Percentiles rank a stretch among this genome's conserved stretches.
Evolutionary conservation across 192 early-diverging fungal genomes (phyloP).

Genomic region (Phycomyces blakesleeanus): DNA sequence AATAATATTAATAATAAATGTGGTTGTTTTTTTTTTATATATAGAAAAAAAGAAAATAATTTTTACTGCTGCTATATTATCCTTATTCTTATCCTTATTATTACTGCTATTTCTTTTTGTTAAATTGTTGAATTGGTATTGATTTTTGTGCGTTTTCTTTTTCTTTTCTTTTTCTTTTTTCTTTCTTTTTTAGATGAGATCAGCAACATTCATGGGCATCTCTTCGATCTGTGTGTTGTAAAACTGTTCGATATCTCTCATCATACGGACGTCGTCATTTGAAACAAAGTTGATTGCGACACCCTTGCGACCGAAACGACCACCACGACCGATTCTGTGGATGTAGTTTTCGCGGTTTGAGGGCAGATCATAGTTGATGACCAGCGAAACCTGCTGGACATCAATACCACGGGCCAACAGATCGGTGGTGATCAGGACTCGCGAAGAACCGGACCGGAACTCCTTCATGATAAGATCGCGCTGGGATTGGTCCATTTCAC

Average conservation of each 20-base stretch:
- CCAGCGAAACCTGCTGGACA: constrained; percentile 99
- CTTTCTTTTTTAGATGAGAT: constrained; percentile 70
- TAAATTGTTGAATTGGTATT: too few species aligned
- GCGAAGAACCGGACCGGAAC: constrained; percentile 95
- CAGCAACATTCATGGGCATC: constrained; percentile 98
- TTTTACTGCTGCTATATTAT: too few species aligned
- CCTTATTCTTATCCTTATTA: too few species aligned
- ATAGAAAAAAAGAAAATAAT: too few species aligned
- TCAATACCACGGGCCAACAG: constrained; percentile 98
- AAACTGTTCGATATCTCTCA: constrained; percentile 88
- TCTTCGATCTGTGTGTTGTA: constrained; percentile 99
- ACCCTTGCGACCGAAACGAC: constrained; percentile 99
- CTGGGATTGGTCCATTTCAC: constrained; percentile 96
- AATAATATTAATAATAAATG: too few species aligned
- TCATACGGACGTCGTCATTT: constrained; percentile 86
- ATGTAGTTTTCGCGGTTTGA: constrained; percentile 99
- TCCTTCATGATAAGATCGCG: constrained; percentile 99
- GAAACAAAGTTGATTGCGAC: constrained; percentile 99
- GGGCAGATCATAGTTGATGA: constrained; percentile 97
- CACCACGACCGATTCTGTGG: constrained; percentile 99
- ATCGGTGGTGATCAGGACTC: constrained; percentile 98
- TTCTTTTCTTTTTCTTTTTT: too few species aligned
- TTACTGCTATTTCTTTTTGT: too few species aligned
- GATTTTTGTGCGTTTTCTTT: too few species aligned
- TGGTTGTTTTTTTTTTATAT: too few species aligned